These are phyloP conservation scores for Eucommia ulmoides DNA, from an alignment of 257 asterid genomes.

Conservation along the genomic window DNA sequence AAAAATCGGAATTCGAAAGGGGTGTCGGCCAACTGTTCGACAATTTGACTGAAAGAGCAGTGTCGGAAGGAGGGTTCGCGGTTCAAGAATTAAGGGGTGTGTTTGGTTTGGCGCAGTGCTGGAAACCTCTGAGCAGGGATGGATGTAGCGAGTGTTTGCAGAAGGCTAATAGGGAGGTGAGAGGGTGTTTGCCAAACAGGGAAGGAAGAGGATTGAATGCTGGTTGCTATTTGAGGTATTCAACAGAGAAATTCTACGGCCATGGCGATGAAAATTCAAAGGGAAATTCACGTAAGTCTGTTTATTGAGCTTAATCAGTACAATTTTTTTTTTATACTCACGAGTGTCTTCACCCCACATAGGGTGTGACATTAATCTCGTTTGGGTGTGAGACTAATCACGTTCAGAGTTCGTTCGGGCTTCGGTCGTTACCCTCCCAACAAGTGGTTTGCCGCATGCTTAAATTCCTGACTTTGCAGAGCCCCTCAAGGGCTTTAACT, in stretches of 20 bases:
- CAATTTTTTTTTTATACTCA: too few relatives aligned
- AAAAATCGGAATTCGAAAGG: constrained; percentile 13
- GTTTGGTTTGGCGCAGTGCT: constrained; percentile 84
- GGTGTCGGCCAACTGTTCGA: constrained; percentile 30
- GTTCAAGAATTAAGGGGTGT: constrained; percentile 39
- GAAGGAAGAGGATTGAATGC: constrained; percentile 79
- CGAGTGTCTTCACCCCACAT: too few relatives aligned
- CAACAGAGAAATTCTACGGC: constrained; percentile 46
- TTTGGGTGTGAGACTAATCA: too few relatives aligned
- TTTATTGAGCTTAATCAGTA: too few relatives aligned
- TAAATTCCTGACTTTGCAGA: too few relatives aligned
- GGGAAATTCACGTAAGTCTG: constrained; percentile 33
- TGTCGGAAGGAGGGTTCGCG: constrained; percentile 29
- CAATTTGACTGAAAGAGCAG: constrained; percentile 37
- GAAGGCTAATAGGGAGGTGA: constrained; percentile 42
- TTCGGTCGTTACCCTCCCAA: too few relatives aligned
- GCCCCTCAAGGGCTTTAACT: too few relatives aligned
- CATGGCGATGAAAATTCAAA: constrained; percentile 15
- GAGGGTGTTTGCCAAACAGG: constrained; percentile 45
- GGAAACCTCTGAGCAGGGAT: constrained; percentile 46
- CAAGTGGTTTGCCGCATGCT: too few relatives aligned
- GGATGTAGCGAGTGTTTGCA: constrained; percentile 70
- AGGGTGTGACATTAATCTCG: too few relatives aligned
- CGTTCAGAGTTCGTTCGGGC: too few relatives aligned
- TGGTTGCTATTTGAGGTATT: constrained; percentile 85